A percentile compares a stretch with the other conserved stretches of the same genome.
These are phyloP conservation scores for Berberis vulgaris DNA, from an alignment of 164 flowering plant genomes.

Conservation along the genomic window DNA sequence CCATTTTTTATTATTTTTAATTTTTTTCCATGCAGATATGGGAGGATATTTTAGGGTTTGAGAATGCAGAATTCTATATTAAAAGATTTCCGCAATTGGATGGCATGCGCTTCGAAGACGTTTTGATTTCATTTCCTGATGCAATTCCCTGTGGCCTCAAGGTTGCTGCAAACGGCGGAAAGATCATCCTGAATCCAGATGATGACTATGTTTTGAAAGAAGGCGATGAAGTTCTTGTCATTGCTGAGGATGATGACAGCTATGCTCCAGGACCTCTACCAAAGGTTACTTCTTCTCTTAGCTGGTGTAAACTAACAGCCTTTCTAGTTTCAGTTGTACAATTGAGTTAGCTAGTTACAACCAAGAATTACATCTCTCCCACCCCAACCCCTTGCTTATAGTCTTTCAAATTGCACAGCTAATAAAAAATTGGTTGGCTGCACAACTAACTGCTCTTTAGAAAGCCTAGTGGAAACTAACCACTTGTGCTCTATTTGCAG, in stretches of 20 bases:
- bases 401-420: too few relatives aligned
- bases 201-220: constrained; percentile 65
- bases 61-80: constrained; percentile 93
- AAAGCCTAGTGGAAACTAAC: too few relatives aligned
- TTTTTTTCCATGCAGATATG: constrained; percentile 53
- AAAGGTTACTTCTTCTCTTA: constrained; percentile 37
- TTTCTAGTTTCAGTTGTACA: background rate
- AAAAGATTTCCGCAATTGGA: constrained; percentile 88
- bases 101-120: constrained; percentile 58
- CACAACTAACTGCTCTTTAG: too few relatives aligned
- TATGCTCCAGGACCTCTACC: constrained; percentile 71
- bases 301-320: background rate
- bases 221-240: constrained; percentile 87
- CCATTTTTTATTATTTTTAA: background rate
- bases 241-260: constrained; percentile 93
- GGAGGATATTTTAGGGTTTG: constrained; percentile 96
- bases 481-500: constrained; percentile 27
- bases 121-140: constrained; percentile 81
- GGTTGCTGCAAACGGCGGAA: constrained; percentile 74
- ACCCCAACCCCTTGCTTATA: too few relatives aligned
- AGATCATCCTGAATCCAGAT: constrained; percentile 72
- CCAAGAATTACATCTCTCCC: too few relatives aligned
- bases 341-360: too few relatives aligned
- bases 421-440: too few relatives aligned
- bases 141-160: constrained; percentile 93